A percentile compares a stretch with the other conserved stretches of the same genome.
These are phyloP conservation scores for Epichloe sibirici DNA, from an alignment of 2,329 filamentous ascomycete species.

Conservation along the genomic window DNA sequence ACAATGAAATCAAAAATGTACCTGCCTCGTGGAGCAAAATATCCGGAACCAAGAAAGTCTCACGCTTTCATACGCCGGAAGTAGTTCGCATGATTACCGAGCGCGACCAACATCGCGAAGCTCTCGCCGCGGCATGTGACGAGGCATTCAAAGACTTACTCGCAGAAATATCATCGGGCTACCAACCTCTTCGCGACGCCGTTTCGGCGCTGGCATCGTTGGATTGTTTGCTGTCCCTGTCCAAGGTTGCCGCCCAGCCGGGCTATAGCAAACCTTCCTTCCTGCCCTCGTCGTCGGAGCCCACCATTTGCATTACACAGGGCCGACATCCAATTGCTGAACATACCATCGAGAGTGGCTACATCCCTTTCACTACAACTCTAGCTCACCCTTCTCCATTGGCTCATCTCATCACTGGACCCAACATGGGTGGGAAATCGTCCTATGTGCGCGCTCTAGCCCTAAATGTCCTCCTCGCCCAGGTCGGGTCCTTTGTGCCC, in stretches of 20 bases:
- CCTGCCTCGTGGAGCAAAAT: slow-evolving; percentile 94
- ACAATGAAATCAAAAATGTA: slow-evolving; percentile 68
- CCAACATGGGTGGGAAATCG: slow-evolving; percentile 99
- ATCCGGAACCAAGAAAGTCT: slow-evolving; percentile 83
- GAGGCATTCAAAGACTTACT: slow-evolving; percentile 65
- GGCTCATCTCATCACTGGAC: slow-evolving; percentile 83
- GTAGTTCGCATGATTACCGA: slow-evolving; percentile 73
- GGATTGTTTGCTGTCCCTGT: slow-evolving; percentile 80
- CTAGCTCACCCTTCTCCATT: slow-evolving; percentile 54
- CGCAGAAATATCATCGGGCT: slow-evolving; percentile 63
- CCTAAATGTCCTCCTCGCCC: slow-evolving; percentile 83
- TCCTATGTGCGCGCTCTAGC: slow-evolving; percentile 90
- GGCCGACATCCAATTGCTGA: slow-evolving; percentile 96
- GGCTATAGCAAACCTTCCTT: slow-evolving; percentile 74
- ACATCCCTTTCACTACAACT: slow-evolving; percentile 80
- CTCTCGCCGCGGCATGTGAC: slow-evolving; percentile 84
- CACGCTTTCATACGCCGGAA: slow-evolving; percentile 88
- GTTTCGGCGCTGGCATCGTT: slow-evolving; percentile 76
- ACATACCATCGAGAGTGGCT: slow-evolving; percentile 69
- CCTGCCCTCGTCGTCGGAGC: slow-evolving; percentile 46
- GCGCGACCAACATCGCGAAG: slow-evolving; percentile 89
- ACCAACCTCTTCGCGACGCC: slow-evolving; percentile 80
- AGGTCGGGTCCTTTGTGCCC: slow-evolving; percentile 89
- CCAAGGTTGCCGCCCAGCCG: slow-evolving; percentile 71
- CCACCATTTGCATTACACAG: slow-evolving; percentile 46